phyloP scores from a whole-genome alignment of 371 early-diverging fungal species.

The Apophysomyces sp. region DNA sequence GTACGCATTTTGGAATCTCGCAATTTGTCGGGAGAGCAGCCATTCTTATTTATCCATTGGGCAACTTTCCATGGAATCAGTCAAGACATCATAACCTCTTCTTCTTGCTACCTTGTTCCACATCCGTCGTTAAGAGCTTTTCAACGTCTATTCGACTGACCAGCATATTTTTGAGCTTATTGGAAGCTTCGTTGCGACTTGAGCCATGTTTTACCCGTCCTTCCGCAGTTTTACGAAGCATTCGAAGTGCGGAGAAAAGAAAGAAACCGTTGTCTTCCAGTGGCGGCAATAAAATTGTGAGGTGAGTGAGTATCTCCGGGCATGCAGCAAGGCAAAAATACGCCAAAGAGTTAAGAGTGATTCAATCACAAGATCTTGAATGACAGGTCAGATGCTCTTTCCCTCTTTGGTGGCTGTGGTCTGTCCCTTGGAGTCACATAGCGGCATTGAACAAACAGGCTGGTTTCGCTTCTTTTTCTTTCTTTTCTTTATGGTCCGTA shows the following conservation, averaged over 20 bases:
- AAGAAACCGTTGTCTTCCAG: background rate
- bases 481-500: background rate
- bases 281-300: no score
- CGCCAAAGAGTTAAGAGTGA: background rate
- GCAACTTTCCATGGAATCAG: slow-evolving; percentile 28
- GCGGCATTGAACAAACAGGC: background rate
- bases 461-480: background rate
- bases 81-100: background rate
- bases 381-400: background rate
- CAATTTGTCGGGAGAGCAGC: slow-evolving; percentile 33
- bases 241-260: background rate
- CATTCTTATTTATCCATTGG: background rate
- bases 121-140: slow-evolving; percentile 41
- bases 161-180: slow-evolving; percentile 32
- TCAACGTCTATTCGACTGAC: slow-evolving; percentile 36
- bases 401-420: background rate
- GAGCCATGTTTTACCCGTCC: background rate
- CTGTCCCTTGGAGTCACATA: background rate
- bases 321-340: no score
- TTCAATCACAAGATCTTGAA: background rate
- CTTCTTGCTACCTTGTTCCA: slow-evolving; percentile 30
- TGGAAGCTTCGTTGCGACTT: slow-evolving; percentile 8
- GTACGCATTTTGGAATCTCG: slow-evolving; percentile 47
- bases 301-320: no score
- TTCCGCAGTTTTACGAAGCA: background rate